Evolutionary conservation across 176 grass and related monocot species (phyloP), one percentile per base, ranked within the genome.

Genomic region (Oryza meyeriana): DNA sequence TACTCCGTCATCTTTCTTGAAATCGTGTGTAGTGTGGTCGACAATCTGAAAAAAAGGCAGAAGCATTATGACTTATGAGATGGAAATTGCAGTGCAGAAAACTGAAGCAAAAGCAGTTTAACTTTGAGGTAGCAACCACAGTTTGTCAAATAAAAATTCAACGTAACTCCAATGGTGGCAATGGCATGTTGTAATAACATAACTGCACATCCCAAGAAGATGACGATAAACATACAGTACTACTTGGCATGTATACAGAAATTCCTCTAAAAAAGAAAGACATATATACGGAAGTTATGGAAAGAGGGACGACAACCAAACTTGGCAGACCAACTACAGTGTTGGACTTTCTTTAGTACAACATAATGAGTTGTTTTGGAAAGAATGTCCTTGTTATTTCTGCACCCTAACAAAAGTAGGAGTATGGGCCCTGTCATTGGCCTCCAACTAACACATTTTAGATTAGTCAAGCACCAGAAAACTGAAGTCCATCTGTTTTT

Each of bases 11-110:
- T 87, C 65, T 72, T 85, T 71, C 29, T 35, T 30, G 77, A 99
- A 99, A 63, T 83, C 8, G 77, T 95, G 89, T 20, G 85, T 87
- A 6, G 91, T 99, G 80, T 94, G 93, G 86, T 99, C 93, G 8
- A 96, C 93, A 52, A 88, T 87, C 97, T 99, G 89, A 18, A 35
- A 59, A 55, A 24, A 58, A 65, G 22, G 10, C 16, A 75, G 32
- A 73, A 74, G 18, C 25, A 66, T 44, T 2, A 29, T 48, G 16
- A 48, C 45, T 36, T 36, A 4, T 35, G 6, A 75, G 42, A 65
- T 12, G 41, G 7, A n/a, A n/a, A 76, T 31, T 10, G 28, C 32
- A 41, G 48, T 4, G 41, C 26, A 61, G 42, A 20, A 35, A 64
- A 6, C 22, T 30, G 68, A 75, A 50, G 31, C 38, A 83, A 83